These are phyloP conservation scores for Penicillium verrucosum DNA, from an alignment of 2,329 filamentous ascomycete genomes.

Conservation along the genomic window DNA sequence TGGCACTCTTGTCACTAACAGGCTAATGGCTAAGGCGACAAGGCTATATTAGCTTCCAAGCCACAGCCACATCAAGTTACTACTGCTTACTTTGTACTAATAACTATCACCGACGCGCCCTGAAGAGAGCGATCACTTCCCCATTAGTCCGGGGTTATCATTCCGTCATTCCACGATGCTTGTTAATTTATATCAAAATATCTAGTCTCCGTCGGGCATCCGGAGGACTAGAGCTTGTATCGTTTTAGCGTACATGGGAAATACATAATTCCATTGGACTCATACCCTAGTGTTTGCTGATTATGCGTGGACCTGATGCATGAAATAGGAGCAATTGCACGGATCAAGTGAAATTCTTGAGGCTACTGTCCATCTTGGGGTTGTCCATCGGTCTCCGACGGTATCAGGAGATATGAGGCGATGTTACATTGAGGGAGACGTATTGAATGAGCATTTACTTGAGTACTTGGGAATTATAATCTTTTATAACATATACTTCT, in stretches of 20 bases:
- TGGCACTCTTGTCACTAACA: neutral
- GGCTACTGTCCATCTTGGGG: neutral
- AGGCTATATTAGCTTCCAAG: neutral
- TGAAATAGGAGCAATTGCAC: neutral
- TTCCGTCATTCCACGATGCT: neutral
- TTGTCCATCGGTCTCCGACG: slow-evolving; percentile 3
- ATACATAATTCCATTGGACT: neutral
- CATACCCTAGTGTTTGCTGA: neutral
- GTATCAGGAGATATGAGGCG: neutral
- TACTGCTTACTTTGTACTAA: neutral
- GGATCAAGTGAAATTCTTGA: neutral
- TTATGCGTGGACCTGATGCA: no score
- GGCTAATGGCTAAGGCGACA: neutral
- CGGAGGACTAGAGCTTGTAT: neutral
- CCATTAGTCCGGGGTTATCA: neutral
- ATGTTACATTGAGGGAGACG: neutral
- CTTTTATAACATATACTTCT: no score
- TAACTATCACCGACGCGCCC: no score
- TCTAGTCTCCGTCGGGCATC: neutral
- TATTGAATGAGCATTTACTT: neutral
- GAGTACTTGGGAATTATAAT: neutral
- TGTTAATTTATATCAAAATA: neutral
- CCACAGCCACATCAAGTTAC: neutral
- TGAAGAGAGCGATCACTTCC: neutral
- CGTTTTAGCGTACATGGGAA: neutral